Evolutionary conservation across 768 basidiomycete genomes (phyloP), one percentile per base, ranked within the genome.

Genomic region (Collybiopsis confluens): DNA sequence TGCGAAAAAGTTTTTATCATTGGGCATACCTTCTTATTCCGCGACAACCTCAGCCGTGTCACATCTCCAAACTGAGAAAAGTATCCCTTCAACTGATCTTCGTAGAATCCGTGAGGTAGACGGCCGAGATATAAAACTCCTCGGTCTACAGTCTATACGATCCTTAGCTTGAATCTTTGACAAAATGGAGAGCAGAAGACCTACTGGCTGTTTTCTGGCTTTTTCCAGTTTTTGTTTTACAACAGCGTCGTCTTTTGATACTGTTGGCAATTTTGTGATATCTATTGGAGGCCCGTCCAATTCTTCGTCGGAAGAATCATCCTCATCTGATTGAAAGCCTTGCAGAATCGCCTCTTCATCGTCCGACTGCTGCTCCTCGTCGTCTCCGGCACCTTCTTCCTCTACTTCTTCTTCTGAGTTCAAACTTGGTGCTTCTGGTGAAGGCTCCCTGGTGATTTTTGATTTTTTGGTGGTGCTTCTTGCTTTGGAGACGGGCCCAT

Each of bases 31-130:
- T 87, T 91, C 75, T 93, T 94, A 68, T 95, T 99, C 56, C 97
- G 83, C 3, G 95, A 96, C 15, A 99, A 71, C 6, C 97, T 83
- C 24, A 98, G 65, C 44, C 96, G 85, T 16, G 90, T 87, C 23
- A 99, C 84, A 40, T 85, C 80, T 4, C 97, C 97, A 59, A 98
- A 99, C 66, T 99, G 97, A 24, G 88, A 80, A 65, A 99, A 97
- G 72, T 98, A 98, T 2, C 82, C 85, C 58, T 82, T 83, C 68
- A 98, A 83, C 69, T 98, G 88, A 52, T 91, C 92, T 70, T 99
- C 97, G 70, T 92, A 96, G 72, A 99, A 98, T 20, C 97, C 97
- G 61, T 98, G 94, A 1, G 97, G 97, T 51, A 99, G 79, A 55
- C 94, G 86, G 15, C 94, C 87, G 51, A 99, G 77, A 74, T 83